A percentile compares a stretch with the other conserved stretches of the same genome.
These are phyloP conservation scores for Ophiostoma pallidulum DNA, from an alignment of 2,329 filamentous ascomycete genomes.

Conservation along the genomic window DNA sequence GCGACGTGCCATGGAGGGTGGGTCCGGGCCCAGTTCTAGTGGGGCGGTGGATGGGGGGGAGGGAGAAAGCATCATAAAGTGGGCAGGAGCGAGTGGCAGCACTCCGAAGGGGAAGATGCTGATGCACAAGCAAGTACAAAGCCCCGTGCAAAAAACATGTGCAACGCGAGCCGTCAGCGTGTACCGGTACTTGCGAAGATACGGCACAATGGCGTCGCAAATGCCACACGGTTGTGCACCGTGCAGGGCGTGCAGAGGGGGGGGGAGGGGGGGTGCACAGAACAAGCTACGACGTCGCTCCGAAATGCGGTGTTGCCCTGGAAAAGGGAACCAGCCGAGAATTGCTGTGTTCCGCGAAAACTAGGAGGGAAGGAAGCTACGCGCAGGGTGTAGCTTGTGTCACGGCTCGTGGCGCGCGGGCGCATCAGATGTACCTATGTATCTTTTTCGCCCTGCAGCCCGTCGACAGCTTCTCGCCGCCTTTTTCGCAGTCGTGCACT, in stretches of 20 bases:
- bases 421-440: no score
- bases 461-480: background rate
- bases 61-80: background rate
- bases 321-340: conserved; percentile 6
- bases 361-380: conserved; percentile 9
- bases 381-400: conserved; percentile 15
- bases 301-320: conserved; percentile 3
- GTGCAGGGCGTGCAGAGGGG: background rate
- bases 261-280: background rate
- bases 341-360: background rate
- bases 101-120: no score
- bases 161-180: no score
- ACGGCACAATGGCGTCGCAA: background rate
- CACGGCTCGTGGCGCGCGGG: conserved; percentile 9
- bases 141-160: no score
- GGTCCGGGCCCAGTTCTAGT: conserved; percentile 2
- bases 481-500: background rate
- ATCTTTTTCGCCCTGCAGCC: background rate
- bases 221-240: conserved; percentile 3
- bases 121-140: no score
- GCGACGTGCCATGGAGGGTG: conserved; percentile 6
- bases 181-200: no score
- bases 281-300: background rate
- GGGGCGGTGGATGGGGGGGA: conserved; percentile 1
- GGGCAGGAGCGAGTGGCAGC: background rate